A percentile compares a stretch with the other conserved stretches of the same genome.
Conservation (phyloP, 2,329 filamentous ascomycete genomes). For the Ceratocystis huliohia region DNA sequence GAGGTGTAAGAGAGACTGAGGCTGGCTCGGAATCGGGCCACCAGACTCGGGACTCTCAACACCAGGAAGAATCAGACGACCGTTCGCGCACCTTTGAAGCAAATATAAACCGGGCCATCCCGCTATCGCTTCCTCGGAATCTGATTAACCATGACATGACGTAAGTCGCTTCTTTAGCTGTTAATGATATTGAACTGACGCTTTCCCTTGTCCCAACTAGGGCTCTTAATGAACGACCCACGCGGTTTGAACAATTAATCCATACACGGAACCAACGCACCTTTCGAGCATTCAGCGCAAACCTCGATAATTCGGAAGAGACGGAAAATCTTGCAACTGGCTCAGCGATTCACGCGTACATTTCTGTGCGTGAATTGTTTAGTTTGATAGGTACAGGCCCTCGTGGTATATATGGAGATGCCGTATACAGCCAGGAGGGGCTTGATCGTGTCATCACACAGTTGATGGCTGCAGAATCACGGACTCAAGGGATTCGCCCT, state of each 20-base stretch:
- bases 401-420: conserved; percentile 48
- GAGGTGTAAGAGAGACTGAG: background rate
- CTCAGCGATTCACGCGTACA: background rate
- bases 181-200: conserved; percentile 1
- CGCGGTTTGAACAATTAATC: background rate
- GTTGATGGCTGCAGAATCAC: conserved; percentile 72
- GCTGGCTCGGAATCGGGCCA: background rate
- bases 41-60: background rate
- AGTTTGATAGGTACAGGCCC: background rate
- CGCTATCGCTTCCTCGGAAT: background rate
- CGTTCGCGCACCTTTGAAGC: background rate
- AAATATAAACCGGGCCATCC: background rate
- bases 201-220: background rate
- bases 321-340: background rate
- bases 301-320: background rate
- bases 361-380: background rate
- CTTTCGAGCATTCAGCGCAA: background rate
- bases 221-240: background rate
- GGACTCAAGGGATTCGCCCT: conserved; percentile 67
- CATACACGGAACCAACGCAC: background rate
- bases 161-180: background rate
- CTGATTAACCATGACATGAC: background rate
- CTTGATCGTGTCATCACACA: conserved; percentile 77
- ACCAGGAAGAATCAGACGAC: background rate
- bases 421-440: conserved; percentile 81